Conservation (phyloP, 176 grass and related monocot genomes). For the Oryza rufipogon region DNA sequence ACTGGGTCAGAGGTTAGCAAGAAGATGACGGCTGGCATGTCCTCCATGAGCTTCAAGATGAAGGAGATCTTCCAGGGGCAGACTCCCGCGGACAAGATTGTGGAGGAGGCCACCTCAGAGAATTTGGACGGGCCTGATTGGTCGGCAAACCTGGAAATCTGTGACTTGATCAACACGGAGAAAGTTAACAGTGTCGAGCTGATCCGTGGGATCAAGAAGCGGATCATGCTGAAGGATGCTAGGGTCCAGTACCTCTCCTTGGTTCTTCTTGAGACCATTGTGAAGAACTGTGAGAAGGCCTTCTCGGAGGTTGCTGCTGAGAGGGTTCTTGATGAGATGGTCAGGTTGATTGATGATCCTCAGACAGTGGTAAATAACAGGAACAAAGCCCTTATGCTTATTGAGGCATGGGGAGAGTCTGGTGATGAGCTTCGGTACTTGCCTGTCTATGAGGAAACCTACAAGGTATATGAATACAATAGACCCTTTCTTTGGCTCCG, state of each 20-base stretch:
- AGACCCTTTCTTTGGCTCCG: neutral
- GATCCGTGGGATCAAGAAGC: slow-evolving; percentile 83
- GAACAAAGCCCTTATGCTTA: slow-evolving; percentile 78
- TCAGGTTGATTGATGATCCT: slow-evolving; percentile 86
- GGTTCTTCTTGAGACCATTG: slow-evolving; percentile 86
- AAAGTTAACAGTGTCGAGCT: slow-evolving; percentile 75
- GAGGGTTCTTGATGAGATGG: slow-evolving; percentile 91
- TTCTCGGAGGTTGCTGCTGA: slow-evolving; percentile 92
- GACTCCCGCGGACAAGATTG: slow-evolving; percentile 73
- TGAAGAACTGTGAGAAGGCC: slow-evolving; percentile 94
- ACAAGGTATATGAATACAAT: slow-evolving; percentile 61
- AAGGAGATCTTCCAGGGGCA: slow-evolving; percentile 92
- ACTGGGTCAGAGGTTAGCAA: slow-evolving; percentile 74
- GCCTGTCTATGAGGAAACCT: slow-evolving; percentile 91
- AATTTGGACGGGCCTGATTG: slow-evolving; percentile 77
- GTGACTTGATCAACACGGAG: slow-evolving; percentile 74
- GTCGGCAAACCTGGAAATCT: slow-evolving; percentile 83
- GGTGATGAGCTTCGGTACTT: slow-evolving; percentile 88
- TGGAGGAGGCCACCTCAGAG: slow-evolving; percentile 86
- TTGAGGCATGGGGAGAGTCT: slow-evolving; percentile 88
- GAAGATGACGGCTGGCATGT: slow-evolving; percentile 85
- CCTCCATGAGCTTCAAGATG: slow-evolving; percentile 93
- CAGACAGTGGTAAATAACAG: slow-evolving; percentile 86
- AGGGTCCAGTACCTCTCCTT: slow-evolving; percentile 79
- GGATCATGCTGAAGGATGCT: slow-evolving; percentile 86